Evolutionary conservation across 257 asterid genomes (phyloP).

Genomic region (Paraleonurus japonicus): DNA sequence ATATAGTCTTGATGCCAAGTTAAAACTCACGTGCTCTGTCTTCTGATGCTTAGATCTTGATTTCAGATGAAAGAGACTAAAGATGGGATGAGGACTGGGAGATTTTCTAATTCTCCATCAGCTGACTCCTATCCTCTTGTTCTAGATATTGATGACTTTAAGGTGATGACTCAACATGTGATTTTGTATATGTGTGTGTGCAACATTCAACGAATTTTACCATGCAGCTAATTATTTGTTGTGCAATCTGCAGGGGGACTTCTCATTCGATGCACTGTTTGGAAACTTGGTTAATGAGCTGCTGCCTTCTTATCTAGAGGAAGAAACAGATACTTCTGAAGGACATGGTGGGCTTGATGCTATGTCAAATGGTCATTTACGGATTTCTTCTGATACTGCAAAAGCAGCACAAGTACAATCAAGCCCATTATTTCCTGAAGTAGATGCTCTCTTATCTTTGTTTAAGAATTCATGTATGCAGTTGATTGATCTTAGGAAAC

Average conservation of each 20-base stretch:
- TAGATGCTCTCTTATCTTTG: constrained; percentile 78
- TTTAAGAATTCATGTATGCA: constrained; percentile 81
- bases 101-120: constrained; percentile 54
- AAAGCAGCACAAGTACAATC: constrained; percentile 52
- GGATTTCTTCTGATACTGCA: constrained; percentile 61
- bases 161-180: constrained; percentile 49
- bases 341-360: constrained; percentile 67
- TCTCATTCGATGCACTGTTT: constrained; percentile 89
- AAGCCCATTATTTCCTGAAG: constrained; percentile 88
- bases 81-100: constrained; percentile 53
- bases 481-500: constrained; percentile 83
- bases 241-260: constrained; percentile 62
- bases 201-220: constrained; percentile 10
- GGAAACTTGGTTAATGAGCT: constrained; percentile 86
- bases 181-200: constrained; percentile 8
- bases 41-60: constrained; percentile 30
- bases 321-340: constrained; percentile 60
- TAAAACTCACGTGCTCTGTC: constrained; percentile 11
- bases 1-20: constrained; percentile 13
- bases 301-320: constrained; percentile 87
- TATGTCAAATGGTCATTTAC: constrained; percentile 68
- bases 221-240: constrained; percentile 24
- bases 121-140: constrained; percentile 65
- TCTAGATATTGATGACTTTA: constrained; percentile 85
- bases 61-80: constrained; percentile 79